A percentile compares a stretch with the other conserved stretches of the same genome.
Conservation (phyloP, 2,329 filamentous ascomycete genomes). For the Phaeosphaeriaceae sp. region DNA sequence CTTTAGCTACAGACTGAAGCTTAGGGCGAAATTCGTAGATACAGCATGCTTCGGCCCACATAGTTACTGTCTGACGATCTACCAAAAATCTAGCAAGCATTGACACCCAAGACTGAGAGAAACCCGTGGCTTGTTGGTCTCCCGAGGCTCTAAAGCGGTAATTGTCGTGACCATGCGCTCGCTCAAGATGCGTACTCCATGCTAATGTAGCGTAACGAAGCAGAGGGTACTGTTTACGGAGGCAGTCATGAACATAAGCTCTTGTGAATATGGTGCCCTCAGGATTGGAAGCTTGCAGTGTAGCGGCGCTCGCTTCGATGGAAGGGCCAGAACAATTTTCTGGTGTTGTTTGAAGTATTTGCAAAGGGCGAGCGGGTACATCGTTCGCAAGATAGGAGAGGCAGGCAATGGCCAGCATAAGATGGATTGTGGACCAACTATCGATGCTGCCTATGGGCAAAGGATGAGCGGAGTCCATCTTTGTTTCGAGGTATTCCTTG, state of each 20-base stretch:
- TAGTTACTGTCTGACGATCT: not conserved
- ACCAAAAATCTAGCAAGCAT: not conserved
- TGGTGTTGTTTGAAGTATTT: not conserved
- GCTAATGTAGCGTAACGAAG: not conserved
- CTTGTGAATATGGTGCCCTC: not conserved
- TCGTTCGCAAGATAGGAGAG: not conserved
- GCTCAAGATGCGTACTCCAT: not conserved
- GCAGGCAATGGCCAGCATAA: not conserved
- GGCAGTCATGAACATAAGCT: not conserved
- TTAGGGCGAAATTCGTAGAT: not conserved
- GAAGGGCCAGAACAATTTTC: not conserved
- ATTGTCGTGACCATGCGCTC: not conserved
- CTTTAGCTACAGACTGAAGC: not conserved
- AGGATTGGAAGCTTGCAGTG: not conserved
- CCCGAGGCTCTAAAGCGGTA: not conserved
- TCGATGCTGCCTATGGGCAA: not conserved
- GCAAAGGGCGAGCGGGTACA: not conserved
- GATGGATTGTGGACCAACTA: not conserved
- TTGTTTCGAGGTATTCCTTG: not conserved
- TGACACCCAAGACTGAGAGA: not conserved
- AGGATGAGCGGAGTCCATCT: not conserved
- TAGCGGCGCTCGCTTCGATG: not conserved
- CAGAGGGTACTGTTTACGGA: not conserved
- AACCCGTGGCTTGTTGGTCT: not conserved
- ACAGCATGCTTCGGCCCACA: constrained; percentile 1